Evolutionary conservation across 2,329 filamentous ascomycete species (phyloP).

Genomic region (Fusarium mangiferae): DNA sequence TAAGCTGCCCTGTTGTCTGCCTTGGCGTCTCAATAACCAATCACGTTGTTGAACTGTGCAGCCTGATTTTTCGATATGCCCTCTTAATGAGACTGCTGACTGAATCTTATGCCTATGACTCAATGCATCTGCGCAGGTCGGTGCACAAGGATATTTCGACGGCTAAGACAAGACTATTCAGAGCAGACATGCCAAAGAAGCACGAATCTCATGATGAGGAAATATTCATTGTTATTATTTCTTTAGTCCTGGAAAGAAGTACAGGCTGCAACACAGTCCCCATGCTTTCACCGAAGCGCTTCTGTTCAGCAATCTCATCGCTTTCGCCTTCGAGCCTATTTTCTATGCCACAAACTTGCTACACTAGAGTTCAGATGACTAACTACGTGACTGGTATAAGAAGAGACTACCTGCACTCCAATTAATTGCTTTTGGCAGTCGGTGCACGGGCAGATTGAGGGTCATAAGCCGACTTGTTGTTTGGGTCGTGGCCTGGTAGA

Average conservation of each 20-base stretch:
- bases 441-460: too few relatives aligned
- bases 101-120: too few relatives aligned
- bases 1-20: neutral
- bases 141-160: neutral
- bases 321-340: neutral
- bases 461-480: too few relatives aligned
- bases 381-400: too few relatives aligned
- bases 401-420: too few relatives aligned
- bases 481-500: too few relatives aligned
- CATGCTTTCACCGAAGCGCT: neutral
- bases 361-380: too few relatives aligned
- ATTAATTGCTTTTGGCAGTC: too few relatives aligned
- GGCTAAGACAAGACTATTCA: neutral
- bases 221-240: neutral
- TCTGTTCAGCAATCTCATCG: neutral
- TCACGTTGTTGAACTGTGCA: neutral
- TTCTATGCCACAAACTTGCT: too few relatives aligned
- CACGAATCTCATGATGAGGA: neutral
- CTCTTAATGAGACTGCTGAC: neutral
- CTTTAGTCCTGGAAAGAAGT: neutral
- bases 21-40: neutral
- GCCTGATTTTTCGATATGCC: neutral
- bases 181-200: neutral
- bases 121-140: rapidly evolving
- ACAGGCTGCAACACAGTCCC: neutral